Evolutionary conservation across 257 asterid genomes (phyloP).

Genomic region (Primulina eburnea): DNA sequence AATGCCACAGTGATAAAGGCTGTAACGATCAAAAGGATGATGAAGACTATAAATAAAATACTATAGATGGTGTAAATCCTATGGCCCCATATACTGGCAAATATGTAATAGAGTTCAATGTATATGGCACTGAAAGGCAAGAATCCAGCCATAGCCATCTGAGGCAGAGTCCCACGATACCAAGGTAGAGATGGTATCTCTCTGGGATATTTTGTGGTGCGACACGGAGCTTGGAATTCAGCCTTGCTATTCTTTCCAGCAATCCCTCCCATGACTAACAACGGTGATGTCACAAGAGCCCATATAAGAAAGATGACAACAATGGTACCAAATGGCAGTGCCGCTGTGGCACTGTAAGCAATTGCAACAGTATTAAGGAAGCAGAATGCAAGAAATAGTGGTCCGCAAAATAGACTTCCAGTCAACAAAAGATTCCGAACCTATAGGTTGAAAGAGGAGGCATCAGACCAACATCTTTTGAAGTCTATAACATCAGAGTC

Average conservation of each 20-base stretch:
- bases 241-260: slow-evolving; percentile 87
- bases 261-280: slow-evolving; percentile 77
- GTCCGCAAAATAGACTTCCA: slow-evolving; percentile 79
- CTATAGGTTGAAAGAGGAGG: slow-evolving; percentile 32
- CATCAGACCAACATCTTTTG: neutral
- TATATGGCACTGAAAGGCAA: slow-evolving; percentile 92
- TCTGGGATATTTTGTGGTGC: slow-evolving; percentile 82
- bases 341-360: slow-evolving; percentile 84
- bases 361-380: slow-evolving; percentile 89
- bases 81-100: slow-evolving; percentile 95
- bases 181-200: slow-evolving; percentile 81
- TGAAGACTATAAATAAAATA: slow-evolving; percentile 78
- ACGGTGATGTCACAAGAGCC: slow-evolving; percentile 81
- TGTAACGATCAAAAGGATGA: slow-evolving; percentile 78
- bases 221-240: slow-evolving; percentile 84
- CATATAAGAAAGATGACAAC: slow-evolving; percentile 81
- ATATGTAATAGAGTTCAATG: slow-evolving; percentile 83
- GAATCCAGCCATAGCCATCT: slow-evolving; percentile 96
- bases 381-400: slow-evolving; percentile 69
- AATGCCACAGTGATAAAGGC: slow-evolving; percentile 87
- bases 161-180: slow-evolving; percentile 81
- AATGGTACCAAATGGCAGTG: slow-evolving; percentile 85
- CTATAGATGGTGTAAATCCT: slow-evolving; percentile 89
- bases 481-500: neutral
- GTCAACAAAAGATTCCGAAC: slow-evolving; percentile 70